Conservation (phyloP, 139 green algal species). For the Micractinium sp. region DNA sequence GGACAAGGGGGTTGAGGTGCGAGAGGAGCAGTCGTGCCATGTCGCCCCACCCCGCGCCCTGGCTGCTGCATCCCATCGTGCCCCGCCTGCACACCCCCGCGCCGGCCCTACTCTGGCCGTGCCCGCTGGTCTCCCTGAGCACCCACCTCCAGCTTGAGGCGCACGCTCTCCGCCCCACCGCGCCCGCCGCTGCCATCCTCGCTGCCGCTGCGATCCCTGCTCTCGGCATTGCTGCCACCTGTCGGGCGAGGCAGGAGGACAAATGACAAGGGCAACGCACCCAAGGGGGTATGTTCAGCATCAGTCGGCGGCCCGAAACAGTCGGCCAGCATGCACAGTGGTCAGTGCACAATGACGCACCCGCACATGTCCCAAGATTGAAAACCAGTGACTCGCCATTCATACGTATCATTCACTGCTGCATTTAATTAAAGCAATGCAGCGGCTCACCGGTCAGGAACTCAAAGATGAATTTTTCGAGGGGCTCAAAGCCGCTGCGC, state of each 20-base stretch:
- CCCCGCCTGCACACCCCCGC: neutral
- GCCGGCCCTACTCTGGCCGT: neutral
- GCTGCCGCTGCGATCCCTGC: neutral
- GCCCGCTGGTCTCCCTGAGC: neutral
- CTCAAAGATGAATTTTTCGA: slow-evolving; percentile 81
- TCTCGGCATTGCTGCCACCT: neutral
- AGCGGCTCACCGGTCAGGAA: slow-evolving; percentile 68
- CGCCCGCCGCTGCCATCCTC: neutral
- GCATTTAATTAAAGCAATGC: no score
- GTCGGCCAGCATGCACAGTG: no score
- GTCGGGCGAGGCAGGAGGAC: no score
- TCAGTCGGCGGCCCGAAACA: no score
- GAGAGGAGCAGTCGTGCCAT: neutral
- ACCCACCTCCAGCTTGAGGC: slow-evolving; percentile 84
- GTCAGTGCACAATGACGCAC: no score
- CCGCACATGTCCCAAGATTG: no score
- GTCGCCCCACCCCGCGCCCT: neutral
- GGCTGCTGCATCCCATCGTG: neutral
- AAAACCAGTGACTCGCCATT: no score
- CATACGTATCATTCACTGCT: no score
- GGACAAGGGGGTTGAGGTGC: neutral
- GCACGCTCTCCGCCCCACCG: slow-evolving; percentile 77
- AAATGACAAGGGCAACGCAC: no score
- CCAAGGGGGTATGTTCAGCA: no score
- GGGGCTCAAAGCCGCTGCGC: slow-evolving; percentile 63